These are phyloP conservation scores for Sphagnum contortum DNA, from an alignment of 225 moss, liverwort and hornwort genomes.

Conservation along the genomic window DNA sequence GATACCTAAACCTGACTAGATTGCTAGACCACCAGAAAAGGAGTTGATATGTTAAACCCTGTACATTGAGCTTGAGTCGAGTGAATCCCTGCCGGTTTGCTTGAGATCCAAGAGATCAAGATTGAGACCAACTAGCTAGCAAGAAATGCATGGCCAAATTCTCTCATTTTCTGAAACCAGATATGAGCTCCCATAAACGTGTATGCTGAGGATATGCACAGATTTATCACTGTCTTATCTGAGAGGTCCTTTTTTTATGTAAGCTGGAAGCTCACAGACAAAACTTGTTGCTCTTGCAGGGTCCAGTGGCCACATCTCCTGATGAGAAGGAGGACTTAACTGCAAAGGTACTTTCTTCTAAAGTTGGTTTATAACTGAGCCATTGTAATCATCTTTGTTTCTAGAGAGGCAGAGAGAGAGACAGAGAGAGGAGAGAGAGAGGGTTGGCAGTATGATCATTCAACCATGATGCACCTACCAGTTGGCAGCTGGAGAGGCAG, in stretches of 20 bases:
- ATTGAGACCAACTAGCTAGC: conserved; percentile 17
- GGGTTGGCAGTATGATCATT: conserved; percentile 19
- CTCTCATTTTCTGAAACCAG: neutral
- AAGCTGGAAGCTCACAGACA: neutral
- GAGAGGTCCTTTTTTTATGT: neutral
- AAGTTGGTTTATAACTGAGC: neutral
- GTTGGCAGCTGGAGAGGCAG: conserved; percentile 99
- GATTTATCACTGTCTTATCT: neutral
- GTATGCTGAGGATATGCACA: neutral
- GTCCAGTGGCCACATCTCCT: conserved; percentile 29
- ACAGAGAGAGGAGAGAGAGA: neutral
- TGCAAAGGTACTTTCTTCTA: conserved; percentile 31
- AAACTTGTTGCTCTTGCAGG: conserved; percentile 15
- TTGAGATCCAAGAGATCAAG: conserved; percentile 22
- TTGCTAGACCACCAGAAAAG: too few species aligned
- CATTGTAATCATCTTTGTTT: neutral
- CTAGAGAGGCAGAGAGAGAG: neutral
- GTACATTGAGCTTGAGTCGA: too few species aligned
- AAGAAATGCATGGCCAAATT: conserved; percentile 1
- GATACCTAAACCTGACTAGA: too few species aligned
- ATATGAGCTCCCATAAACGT: neutral
- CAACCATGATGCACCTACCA: conserved; percentile 62
- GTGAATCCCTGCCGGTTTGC: too few species aligned
- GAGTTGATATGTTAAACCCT: too few species aligned
- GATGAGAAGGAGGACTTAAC: conserved; percentile 48